Evolutionary conservation across 371 early-diverging fungal species (phyloP).

Genomic region (Zopfochytrium polystomum): DNA sequence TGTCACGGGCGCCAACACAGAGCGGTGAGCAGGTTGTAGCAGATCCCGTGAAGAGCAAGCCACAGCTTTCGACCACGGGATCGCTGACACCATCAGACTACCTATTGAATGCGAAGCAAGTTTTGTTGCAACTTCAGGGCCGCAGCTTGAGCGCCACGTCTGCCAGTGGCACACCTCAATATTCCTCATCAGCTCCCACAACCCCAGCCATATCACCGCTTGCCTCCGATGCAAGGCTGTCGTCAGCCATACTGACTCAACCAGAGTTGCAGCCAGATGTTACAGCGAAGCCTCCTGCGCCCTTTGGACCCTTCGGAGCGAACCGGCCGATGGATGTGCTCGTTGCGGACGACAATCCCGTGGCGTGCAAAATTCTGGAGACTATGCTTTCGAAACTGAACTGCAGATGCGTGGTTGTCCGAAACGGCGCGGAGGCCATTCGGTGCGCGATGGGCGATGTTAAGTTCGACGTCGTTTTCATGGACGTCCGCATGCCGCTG

Average conservation of each 20-base stretch:
- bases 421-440: conserved; percentile 88
- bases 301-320: background rate
- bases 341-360: conserved; percentile 88
- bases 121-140: conserved; percentile 23
- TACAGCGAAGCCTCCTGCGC: background rate
- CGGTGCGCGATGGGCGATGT: conserved; percentile 83
- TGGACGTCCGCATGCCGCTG: conserved; percentile 91
- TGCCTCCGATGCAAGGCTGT: background rate
- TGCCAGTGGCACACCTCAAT: background rate
- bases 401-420: conserved; percentile 74
- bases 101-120: conserved; percentile 35
- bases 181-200: too few relatives aligned
- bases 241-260: conserved; percentile 4
- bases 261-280: conserved; percentile 7
- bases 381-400: conserved; percentile 70
- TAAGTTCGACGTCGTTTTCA: conserved; percentile 86
- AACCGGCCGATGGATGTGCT: conserved; percentile 50
- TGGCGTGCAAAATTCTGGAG: conserved; percentile 82
- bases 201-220: too few relatives aligned
- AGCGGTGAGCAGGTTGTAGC: too few relatives aligned
- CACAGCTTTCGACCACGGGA: too few relatives aligned
- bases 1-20: too few relatives aligned
- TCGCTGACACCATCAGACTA: too few relatives aligned
- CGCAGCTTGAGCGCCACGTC: conserved; percentile 15
- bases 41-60: too few relatives aligned